Evolutionary conservation across 257 asterid species (phyloP), one percentile per base, ranked within the genome.

Genomic region (Solanum appendiculatum): DNA sequence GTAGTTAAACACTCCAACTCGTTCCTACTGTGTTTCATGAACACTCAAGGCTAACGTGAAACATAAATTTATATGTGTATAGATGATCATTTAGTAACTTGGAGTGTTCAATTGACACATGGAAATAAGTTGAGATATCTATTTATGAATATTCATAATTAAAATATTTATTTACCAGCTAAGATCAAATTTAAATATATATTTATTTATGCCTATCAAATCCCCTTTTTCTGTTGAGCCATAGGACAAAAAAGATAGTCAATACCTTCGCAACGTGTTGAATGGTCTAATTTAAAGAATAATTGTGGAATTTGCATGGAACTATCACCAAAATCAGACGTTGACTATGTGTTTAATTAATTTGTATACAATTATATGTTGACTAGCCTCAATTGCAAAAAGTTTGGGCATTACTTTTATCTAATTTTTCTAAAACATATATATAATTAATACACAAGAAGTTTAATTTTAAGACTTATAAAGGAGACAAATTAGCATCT

Each of bases 1-100:
- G 5, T 11, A 56, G 10, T 9, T 56, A 56, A 56, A 56, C 6
- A 56, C 27, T 56, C 5, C 25, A 21, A 21, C 27, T 56, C 27
- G 1, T 20, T 2, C 2, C 5, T 8, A 56, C 1, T 8, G 6
- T 1, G 0, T 16, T 16, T 16, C 9, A 6, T 51, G 1, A 51
- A 16, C 0, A 16, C 60, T 51, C 0, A 0, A 48, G 2, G 58
- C 21, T 48, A 15, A 1, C 0, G 3, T 14, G 14, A 15, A 7
- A 15, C 0, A 48, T 48, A 2, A 48, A 48, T 48, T 48, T 46
- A 46, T 39, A 8, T 8, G 0, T 39, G 58, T 48, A 14, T 48
- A 48, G 21, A 15, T 48, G 2, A 48, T 48, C 14, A 3, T 7
- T 54, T 2, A 18, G n/a, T 20, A 1, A 54, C 1, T 54, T 54